A percentile compares a stretch with the other conserved stretches of the same genome.
These are phyloP conservation scores for Cutaneotrichosporon curvatum DNA, from an alignment of 1,284 basidiomycete genomes.

Conservation along the genomic window DNA sequence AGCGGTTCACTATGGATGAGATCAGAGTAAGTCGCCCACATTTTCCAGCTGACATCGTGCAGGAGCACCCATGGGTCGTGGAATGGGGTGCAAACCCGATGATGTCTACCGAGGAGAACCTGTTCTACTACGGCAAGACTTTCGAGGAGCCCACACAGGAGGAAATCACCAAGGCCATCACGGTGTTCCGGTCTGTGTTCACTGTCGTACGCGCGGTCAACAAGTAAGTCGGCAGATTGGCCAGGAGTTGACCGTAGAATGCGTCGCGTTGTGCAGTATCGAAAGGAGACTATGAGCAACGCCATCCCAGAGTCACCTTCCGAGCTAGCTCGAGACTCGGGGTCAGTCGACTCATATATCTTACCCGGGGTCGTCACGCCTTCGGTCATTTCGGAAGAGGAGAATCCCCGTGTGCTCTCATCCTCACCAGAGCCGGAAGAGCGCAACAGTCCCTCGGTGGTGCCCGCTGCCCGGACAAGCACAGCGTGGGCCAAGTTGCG, in stretches of 20 bases:
- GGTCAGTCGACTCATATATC: constrained; percentile 41
- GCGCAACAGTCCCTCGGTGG: background rate
- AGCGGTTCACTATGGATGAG: constrained; percentile 39
- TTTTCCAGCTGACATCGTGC: background rate
- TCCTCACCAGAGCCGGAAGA: background rate
- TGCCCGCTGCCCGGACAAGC: too few relatives aligned
- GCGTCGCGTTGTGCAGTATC: constrained; percentile 2
- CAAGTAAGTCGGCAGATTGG: constrained; percentile 26
- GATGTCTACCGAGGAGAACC: constrained; percentile 40
- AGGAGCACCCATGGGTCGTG: constrained; percentile 48
- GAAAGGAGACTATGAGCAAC: background rate
- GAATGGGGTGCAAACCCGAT: constrained; percentile 38
- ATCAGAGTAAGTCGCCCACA: constrained; percentile 33
- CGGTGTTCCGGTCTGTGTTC: constrained; percentile 36
- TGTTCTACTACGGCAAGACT: constrained; percentile 42
- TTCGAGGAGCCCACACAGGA: constrained; percentile 47
- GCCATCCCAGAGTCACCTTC: constrained; percentile 12
- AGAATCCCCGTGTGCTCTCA: background rate
- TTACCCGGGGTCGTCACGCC: constrained; percentile 17
- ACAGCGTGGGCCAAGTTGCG: background rate
- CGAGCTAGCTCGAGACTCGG: constrained; percentile 7
- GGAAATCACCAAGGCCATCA: constrained; percentile 44
- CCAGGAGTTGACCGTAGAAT: background rate
- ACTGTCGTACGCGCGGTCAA: constrained; percentile 45
- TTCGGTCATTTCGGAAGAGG: background rate